phyloP scores from a whole-genome alignment of 768 basidiomycete species.

The Agaricus subrufescens region DNA sequence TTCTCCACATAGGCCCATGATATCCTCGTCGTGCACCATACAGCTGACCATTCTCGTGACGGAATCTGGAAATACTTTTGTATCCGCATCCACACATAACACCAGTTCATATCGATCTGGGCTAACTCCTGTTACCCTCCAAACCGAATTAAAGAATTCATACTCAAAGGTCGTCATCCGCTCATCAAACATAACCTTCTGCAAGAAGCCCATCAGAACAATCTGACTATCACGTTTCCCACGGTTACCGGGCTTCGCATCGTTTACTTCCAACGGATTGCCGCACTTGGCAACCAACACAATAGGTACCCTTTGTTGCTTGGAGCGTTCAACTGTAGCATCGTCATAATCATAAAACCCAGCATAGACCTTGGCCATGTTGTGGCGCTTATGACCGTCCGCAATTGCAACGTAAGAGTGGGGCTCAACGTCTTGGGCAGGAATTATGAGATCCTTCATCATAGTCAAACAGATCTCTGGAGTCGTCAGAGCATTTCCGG shows the following conservation, averaged over 20 bases:
- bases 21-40: slow-evolving; percentile 95
- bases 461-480: slow-evolving; percentile 92
- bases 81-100: slow-evolving; percentile 95
- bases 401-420: slow-evolving; percentile 98
- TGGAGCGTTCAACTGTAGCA: slow-evolving; percentile 80
- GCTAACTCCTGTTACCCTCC: slow-evolving; percentile 92
- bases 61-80: slow-evolving; percentile 98
- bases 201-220: slow-evolving; percentile 94
- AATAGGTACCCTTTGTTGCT: slow-evolving; percentile 96
- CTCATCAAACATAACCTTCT: slow-evolving; percentile 99
- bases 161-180: slow-evolving; percentile 99
- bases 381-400: slow-evolving; percentile 99
- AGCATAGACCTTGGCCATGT: slow-evolving; percentile 98
- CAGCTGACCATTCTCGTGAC: slow-evolving; percentile 93
- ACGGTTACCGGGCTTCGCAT: slow-evolving; percentile 94
- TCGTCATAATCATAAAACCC: slow-evolving; percentile 97
- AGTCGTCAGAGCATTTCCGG: slow-evolving; percentile 83
- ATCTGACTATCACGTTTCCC: slow-evolving; percentile 99
- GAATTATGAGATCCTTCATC: slow-evolving; percentile 93
- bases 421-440: slow-evolving; percentile 79
- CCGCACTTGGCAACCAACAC: slow-evolving; percentile 95
- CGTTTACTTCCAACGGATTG: slow-evolving; percentile 84
- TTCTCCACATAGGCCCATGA: slow-evolving; percentile 99
- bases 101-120: slow-evolving; percentile 95
- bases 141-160: slow-evolving; percentile 98